Evolutionary conservation across 441 rosid genomes (phyloP), one percentile per base, ranked within the genome.

Genomic region (Aleurites moluccanus): DNA sequence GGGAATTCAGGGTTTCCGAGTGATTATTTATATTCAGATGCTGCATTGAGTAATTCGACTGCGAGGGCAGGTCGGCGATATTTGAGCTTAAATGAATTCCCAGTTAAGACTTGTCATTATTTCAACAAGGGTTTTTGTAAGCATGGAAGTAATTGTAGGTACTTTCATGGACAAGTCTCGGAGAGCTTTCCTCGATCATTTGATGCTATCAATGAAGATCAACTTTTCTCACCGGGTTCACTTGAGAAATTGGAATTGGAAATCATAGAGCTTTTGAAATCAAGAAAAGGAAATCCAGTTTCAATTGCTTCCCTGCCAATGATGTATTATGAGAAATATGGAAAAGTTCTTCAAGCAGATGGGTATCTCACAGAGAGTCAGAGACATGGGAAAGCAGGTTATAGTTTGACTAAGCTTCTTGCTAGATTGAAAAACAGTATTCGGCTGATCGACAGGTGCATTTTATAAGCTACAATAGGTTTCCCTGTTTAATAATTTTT

Each of bases 341-440:
- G 92, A 7, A 89, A 83, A 80, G 83, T 81, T 68, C 89, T 91
- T 75, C 96, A 83, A 75, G 93, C 92, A 1, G 93, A 89, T 3
- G 93, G 96, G 25, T 89, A 91, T 77, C 90, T 89, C 44, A 85
- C 93, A 0, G 93, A 89, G 80, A 91, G 96, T 80, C 96, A 89
- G 80, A 83, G 96, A 59, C 91, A 91, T 60, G 96, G 96, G 57
- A 89, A 86, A 72, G 84, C 91, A 21, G 96, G 96, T 50, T 87
- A 86, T 69, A 89, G 89, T 76, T 80, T 91, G 78, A 89, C 93
- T 7, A 88, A 86, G 79, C 92, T 89, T 70, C 90, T 91, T 14
- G 88, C 88, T 15, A 69, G 90, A 68, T 62, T 91, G 81, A 83
- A 79, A 69, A 79, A 72, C 76, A 79, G 85, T 30, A 80, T 91